phyloP scores from a whole-genome alignment of 1,139 yeast species.

The Taphrina deformans region DNA sequence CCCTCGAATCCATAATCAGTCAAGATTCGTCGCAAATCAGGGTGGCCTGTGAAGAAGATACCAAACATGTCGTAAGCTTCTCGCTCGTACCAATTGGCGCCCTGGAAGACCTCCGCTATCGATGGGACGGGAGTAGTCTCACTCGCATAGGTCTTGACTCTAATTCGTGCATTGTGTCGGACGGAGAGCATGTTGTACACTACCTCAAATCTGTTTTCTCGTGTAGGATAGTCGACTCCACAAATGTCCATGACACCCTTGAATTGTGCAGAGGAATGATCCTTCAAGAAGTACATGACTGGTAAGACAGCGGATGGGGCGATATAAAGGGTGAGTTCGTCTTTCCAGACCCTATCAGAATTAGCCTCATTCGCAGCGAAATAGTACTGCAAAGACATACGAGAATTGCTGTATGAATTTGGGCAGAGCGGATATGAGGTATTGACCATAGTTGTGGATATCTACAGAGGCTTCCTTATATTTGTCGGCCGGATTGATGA shows the following conservation, averaged over 20 bases:
- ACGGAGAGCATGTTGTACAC: slow-evolving; percentile 79
- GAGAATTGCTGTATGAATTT: slow-evolving; percentile 79
- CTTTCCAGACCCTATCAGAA: slow-evolving; percentile 68
- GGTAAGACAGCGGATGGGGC: slow-evolving; percentile 77
- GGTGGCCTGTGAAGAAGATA: slow-evolving; percentile 82
- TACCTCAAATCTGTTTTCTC: slow-evolving; percentile 82
- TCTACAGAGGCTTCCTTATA: slow-evolving; percentile 69
- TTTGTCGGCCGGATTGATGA: slow-evolving; percentile 76
- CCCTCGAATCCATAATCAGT: slow-evolving; percentile 94
- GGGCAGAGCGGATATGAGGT: slow-evolving; percentile 75
- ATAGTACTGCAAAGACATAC: not conserved
- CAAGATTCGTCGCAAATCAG: slow-evolving; percentile 85
- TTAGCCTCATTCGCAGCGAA: too few species aligned
- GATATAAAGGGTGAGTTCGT: slow-evolving; percentile 73
- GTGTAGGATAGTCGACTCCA: slow-evolving; percentile 82
- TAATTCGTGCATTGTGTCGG: slow-evolving; percentile 80
- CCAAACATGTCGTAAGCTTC: slow-evolving; percentile 38
- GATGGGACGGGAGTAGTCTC: slow-evolving; percentile 83
- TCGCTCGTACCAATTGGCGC: slow-evolving; percentile 72
- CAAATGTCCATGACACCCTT: slow-evolving; percentile 78
- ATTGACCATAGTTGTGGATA: slow-evolving; percentile 79
- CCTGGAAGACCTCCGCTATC: slow-evolving; percentile 65
- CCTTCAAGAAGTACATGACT: slow-evolving; percentile 64
- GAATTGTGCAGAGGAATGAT: slow-evolving; percentile 80
- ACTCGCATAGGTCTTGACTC: slow-evolving; percentile 85